These are phyloP conservation scores for Claviceps digitariae DNA, from an alignment of 2,329 filamentous ascomycete genomes.

Conservation along the genomic window DNA sequence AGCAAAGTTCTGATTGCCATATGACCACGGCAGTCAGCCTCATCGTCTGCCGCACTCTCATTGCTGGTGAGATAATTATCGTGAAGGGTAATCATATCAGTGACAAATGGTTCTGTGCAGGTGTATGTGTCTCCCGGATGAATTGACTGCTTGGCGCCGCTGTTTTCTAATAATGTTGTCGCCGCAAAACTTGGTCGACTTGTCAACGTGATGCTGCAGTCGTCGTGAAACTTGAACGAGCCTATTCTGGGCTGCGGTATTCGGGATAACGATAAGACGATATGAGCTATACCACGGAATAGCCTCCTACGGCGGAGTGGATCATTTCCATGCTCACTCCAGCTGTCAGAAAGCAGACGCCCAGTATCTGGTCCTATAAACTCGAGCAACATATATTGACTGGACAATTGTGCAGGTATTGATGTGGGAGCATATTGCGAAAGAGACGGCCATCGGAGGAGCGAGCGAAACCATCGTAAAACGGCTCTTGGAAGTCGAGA, in stretches of 20 bases:
- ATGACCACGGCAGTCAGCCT: constrained; percentile 15
- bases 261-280: constrained; percentile 16
- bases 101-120: constrained; percentile 14
- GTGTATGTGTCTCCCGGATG: constrained; percentile 16
- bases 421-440: constrained; percentile 2
- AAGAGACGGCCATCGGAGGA: constrained; percentile 2
- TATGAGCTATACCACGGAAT: constrained; percentile 15
- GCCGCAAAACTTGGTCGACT: constrained; percentile 14
- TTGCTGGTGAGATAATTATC: constrained; percentile 13
- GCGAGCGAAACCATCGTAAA: constrained; percentile 1
- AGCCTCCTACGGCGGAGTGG: constrained; percentile 10
- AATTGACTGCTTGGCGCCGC: constrained; percentile 18
- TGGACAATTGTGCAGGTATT: constrained; percentile 3
- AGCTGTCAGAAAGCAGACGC: constrained; percentile 16
- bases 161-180: constrained; percentile 19
- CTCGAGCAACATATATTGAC: constrained; percentile 15
- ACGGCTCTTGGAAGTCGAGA: constrained; percentile 1
- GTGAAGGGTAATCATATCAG: constrained; percentile 14
- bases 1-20: constrained; percentile 15
- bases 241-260: constrained; percentile 17
- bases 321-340: constrained; percentile 7
- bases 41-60: constrained; percentile 11
- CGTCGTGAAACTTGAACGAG: constrained; percentile 16
- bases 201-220: constrained; percentile 16
- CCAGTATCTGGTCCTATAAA: constrained; percentile 12